Evolutionary conservation across 805 yeast genomes (phyloP), one percentile per base, ranked within the genome.

Genomic region (Saccharomycopsis malanga): DNA sequence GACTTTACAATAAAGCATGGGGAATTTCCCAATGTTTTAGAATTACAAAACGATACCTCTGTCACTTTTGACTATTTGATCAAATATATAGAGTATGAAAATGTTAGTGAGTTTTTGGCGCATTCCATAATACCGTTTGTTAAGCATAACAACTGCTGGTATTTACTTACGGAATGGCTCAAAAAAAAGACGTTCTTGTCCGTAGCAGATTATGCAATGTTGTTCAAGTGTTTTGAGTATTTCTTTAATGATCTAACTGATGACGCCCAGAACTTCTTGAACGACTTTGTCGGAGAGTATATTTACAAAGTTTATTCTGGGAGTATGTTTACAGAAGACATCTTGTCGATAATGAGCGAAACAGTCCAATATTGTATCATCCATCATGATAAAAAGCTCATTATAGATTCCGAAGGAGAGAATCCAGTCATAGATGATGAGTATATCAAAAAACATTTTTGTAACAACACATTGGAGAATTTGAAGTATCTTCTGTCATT

Each of bases 281-380:
- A 51, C 21, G 18, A 22, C 14, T 45, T 48, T 5, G 45, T 51
- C 3, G 32, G 27, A 18, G 35, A 48, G 15, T 51, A 44, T 23
- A 12, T 42, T 5, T 51, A 32, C 29, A 51, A 46, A 48, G 24
- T 51, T 17, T 51, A 51, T 18, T 42, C 45, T 3, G 15, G 44
- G 2, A 45, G 42, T 22, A 15, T 45, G 14, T 27, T 49, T 3
- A 48, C 46, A 10, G 21, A 48, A n/a, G 44, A 38, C 2, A 42
- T 45, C n/a, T 46, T 51, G 21, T n/a, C 45, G 9, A 27, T 42
- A 9, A 48, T 48, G 42, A 48, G 52, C 27, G 54, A 51, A 22
- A 45, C 46, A 4, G 15, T 48, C 14, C 54, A 51, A 37, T 48
- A 51, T 20, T 44, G 34, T 24, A 45, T 49, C 2, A 25, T 41